Evolutionary conservation across 192 early-diverging fungal species (phyloP), one percentile per base, ranked within the genome.

Genomic region (Coemansia sp.): DNA sequence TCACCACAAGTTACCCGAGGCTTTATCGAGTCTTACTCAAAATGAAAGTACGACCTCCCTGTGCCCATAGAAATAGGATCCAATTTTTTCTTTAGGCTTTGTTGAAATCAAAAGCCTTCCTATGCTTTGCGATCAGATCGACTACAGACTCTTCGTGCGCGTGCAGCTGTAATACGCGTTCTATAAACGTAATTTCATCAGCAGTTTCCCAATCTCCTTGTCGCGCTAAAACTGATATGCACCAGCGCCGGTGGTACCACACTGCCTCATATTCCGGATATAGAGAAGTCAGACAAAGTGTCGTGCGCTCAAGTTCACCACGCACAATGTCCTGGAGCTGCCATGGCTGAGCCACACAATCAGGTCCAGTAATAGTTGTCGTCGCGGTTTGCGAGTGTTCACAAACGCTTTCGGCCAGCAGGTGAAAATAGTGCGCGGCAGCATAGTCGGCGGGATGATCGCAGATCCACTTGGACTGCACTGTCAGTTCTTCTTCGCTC

Each of bases 201-300:
- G 52, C 31, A 12, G 41, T 22, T 4, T 24, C 10, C 22, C 60
- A 16, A 9, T 50, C 39, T n/a, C 13, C 65, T 5, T 18, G 27
- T 22, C 43, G 24, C 12, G 41, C 61, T 20, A 61, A 3, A 15
- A 34, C 44, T 5, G 22, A 50, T 15, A 77, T 62, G 63, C 75
- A 82, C 80, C 80, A 77, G 61, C 80, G 75, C 10, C 80, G 71
- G 38, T 82, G 80, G 27, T 72, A 46, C 80, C 80, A 82, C 33
- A 77, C 63, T 6, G 80, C 76, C 62, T 82, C 80, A 40, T 82
- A 82, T 11, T 65, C 60, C 1, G 72, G 46, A 27, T 77, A 82
- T 12, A 74, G 29, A 2, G 72, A 61, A 13, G 41, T 31, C 20
- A 82, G 41, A 13, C 39, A 52, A n/a, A 36, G 36, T 11, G 52